Conservation (phyloP, 2,329 filamentous ascomycete genomes). For the Pseudogymnoascus sp. region DNA sequence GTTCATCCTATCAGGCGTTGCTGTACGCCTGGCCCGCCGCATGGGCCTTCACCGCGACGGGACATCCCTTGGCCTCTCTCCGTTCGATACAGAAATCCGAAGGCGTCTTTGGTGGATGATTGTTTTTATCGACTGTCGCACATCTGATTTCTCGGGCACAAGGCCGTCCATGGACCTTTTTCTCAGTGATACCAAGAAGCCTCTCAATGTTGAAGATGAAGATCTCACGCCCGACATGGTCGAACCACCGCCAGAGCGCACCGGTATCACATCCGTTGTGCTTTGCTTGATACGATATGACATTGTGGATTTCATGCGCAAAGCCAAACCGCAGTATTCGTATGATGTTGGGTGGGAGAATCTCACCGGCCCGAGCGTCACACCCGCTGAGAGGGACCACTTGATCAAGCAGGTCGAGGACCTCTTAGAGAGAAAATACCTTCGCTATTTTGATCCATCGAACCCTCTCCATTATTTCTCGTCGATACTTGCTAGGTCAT, state of each 20-base stretch:
- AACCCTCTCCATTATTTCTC: slow-evolving; percentile 18
- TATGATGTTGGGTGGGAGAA: slow-evolving; percentile 15
- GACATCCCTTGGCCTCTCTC: slow-evolving; percentile 38
- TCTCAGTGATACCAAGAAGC: slow-evolving; percentile 37
- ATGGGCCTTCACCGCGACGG: slow-evolving; percentile 31
- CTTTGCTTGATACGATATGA: slow-evolving; percentile 30
- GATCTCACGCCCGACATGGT: slow-evolving; percentile 38
- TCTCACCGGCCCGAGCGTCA: slow-evolving; percentile 12
- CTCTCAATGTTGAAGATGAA: slow-evolving; percentile 44
- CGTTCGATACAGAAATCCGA: slow-evolving; percentile 44
- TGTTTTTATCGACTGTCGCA: slow-evolving; percentile 41
- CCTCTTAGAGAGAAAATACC: slow-evolving; percentile 29
- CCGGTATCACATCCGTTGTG: slow-evolving; percentile 36
- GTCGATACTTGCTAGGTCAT: slow-evolving; percentile 12
- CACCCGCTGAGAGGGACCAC: slow-evolving; percentile 16
- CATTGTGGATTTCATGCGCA: slow-evolving; percentile 32
- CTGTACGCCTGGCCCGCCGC: slow-evolving; percentile 13
- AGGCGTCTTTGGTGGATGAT: slow-evolving; percentile 52
- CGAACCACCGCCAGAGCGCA: slow-evolving; percentile 35
- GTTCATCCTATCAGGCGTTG: slow-evolving; percentile 12
- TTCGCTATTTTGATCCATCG: slow-evolving; percentile 30
- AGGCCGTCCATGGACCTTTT: slow-evolving; percentile 32
- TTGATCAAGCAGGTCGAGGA: slow-evolving; percentile 30
- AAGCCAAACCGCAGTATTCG: slow-evolving; percentile 26
- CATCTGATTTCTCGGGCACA: slow-evolving; percentile 39